Conservation (phyloP, 768 basidiomycete genomes). For the Boletus rubropictus region DNA sequence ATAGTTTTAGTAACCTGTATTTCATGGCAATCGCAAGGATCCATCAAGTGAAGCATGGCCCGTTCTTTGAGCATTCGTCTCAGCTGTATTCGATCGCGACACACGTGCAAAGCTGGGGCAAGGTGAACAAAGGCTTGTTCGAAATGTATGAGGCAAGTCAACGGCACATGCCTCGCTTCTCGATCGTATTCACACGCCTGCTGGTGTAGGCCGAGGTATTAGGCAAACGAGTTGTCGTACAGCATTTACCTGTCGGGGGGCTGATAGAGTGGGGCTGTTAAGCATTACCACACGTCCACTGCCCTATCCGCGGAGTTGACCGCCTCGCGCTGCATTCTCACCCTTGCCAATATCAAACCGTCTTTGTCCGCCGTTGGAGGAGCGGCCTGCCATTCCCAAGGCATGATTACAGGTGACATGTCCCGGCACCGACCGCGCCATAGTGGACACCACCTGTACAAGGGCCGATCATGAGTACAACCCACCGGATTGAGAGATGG, state of each 20-base stretch:
- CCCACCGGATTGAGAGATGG: not conserved
- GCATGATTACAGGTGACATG: not conserved
- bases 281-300: constrained; percentile 1
- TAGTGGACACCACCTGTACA: not conserved
- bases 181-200: constrained; percentile 4
- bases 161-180: not conserved
- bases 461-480: not conserved
- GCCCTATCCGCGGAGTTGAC: constrained; percentile 17
- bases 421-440: not conserved
- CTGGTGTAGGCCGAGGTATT: constrained; percentile 74
- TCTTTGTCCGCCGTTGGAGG: constrained; percentile 1
- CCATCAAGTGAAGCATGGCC: constrained; percentile 74
- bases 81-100: constrained; percentile 82
- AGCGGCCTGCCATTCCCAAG: constrained; percentile 10
- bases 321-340: constrained; percentile 11
- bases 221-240: constrained; percentile 92
- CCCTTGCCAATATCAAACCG: constrained; percentile 9
- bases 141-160: constrained; percentile 89
- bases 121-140: constrained; percentile 83
- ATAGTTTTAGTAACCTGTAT: constrained; percentile 61
- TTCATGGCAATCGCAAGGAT: constrained; percentile 75
- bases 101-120: constrained; percentile 86
- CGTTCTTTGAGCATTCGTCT: constrained; percentile 90
- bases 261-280: constrained; percentile 59
- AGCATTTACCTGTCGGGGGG: constrained; percentile 85